phyloP scores from a whole-genome alignment of 257 asterid genomes.

The Plantago elongata region DNA sequence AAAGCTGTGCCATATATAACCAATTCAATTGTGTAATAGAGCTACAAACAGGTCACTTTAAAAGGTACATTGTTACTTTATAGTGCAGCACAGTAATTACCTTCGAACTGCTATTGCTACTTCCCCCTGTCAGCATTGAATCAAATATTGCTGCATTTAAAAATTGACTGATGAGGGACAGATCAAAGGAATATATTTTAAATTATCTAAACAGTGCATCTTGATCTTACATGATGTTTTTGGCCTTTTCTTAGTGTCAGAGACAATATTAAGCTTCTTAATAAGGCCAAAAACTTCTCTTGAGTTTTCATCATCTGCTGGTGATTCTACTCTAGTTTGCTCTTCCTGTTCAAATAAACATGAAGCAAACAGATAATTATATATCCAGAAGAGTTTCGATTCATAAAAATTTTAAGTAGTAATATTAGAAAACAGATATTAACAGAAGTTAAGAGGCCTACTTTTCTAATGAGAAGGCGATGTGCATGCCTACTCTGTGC shows the following conservation, averaged over 20 bases:
- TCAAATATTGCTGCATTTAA: slow-evolving; percentile 71
- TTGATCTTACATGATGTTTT: slow-evolving; percentile 72
- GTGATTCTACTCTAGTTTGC: slow-evolving; percentile 40
- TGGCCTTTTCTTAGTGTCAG: slow-evolving; percentile 61
- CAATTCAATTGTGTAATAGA: neutral
- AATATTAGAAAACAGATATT: neutral
- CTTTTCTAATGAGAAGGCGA: slow-evolving; percentile 51
- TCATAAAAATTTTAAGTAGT: neutral
- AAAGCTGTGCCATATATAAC: neutral
- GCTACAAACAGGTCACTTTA: slow-evolving; percentile 1
- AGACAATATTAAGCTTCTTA: slow-evolving; percentile 68
- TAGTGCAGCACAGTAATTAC: slow-evolving; percentile 29
- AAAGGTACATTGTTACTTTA: slow-evolving; percentile 5
- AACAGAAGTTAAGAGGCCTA: slow-evolving; percentile 24
- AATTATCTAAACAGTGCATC: slow-evolving; percentile 20
- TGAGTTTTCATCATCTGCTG: slow-evolving; percentile 74
- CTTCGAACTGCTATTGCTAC: slow-evolving; percentile 49
- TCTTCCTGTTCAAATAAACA: slow-evolving; percentile 48
- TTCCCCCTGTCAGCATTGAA: slow-evolving; percentile 56
- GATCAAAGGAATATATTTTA: slow-evolving; percentile 3
- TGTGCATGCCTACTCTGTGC: slow-evolving; percentile 43
- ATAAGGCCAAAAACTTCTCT: slow-evolving; percentile 83
- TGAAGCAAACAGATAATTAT: neutral
- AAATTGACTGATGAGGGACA: slow-evolving; percentile 22
- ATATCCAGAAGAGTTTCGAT: neutral